A percentile compares a stretch with the other conserved stretches of the same genome.
These are phyloP conservation scores for Nicotiana undulata DNA, from an alignment of 257 asterid species.

Conservation along the genomic window DNA sequence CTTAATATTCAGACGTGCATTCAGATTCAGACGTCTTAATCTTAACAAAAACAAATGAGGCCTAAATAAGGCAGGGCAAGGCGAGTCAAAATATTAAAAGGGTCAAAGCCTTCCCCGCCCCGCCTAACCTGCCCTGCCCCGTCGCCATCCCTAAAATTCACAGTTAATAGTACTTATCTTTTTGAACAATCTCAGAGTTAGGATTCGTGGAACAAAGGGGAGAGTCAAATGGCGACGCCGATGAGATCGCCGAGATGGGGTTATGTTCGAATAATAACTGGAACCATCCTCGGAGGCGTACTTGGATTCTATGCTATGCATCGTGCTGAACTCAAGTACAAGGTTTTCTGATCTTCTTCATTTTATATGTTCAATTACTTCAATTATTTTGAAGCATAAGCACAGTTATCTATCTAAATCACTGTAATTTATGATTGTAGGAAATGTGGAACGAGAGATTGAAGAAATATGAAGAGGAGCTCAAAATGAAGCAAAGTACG, in stretches of 20 bases:
- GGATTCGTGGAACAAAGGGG: too few relatives aligned
- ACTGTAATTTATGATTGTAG: constrained; percentile 19
- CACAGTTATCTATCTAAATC: background rate
- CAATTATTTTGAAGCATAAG: background rate
- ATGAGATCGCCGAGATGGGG: constrained; percentile 77
- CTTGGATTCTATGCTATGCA: constrained; percentile 81
- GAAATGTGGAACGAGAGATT: constrained; percentile 80
- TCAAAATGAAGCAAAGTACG: constrained; percentile 33
- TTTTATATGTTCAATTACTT: background rate
- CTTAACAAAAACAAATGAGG: too few relatives aligned
- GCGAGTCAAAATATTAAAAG: too few relatives aligned
- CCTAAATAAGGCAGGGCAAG: too few relatives aligned
- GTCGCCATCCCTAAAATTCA: too few relatives aligned
- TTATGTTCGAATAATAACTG: constrained; percentile 65
- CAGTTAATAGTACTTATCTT: too few relatives aligned
- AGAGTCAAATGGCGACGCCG: background rate
- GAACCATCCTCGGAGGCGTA: constrained; percentile 65
- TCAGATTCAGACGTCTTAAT: too few relatives aligned
- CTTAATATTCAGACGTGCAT: too few relatives aligned
- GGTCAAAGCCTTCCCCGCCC: too few relatives aligned
- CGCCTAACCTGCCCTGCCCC: too few relatives aligned
- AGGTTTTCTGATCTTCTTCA: constrained; percentile 32
- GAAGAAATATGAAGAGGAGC: constrained; percentile 78
- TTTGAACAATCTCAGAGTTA: too few relatives aligned
- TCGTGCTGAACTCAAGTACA: constrained; percentile 67